These are phyloP conservation scores for Kodamaea leandrae DNA, from an alignment of 805 yeast genomes.

Conservation along the genomic window DNA sequence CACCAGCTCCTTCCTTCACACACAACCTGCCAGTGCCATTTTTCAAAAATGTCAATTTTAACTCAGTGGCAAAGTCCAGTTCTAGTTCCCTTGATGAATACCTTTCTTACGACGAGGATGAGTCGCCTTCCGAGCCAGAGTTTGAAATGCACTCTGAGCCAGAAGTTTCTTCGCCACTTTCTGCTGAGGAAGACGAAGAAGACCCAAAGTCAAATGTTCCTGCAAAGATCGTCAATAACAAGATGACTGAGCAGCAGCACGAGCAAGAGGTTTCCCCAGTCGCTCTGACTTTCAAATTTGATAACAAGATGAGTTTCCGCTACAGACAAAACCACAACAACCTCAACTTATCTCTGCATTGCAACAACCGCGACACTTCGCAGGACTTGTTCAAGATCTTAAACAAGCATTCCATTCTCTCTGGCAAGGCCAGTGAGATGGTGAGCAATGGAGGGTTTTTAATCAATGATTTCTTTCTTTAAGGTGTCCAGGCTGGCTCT, in stretches of 20 bases:
- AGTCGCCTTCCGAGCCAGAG: constrained; percentile 15
- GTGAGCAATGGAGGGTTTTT: constrained; percentile 40
- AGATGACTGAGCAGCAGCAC: background rate
- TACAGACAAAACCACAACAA: constrained; percentile 35
- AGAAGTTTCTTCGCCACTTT: constrained; percentile 7
- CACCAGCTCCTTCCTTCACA: constrained; percentile 10
- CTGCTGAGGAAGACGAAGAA: constrained; percentile 9
- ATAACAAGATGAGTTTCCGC: constrained; percentile 34
- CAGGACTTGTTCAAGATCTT: constrained; percentile 33
- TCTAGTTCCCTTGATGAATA: constrained; percentile 30
- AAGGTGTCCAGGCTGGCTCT: constrained; percentile 12
- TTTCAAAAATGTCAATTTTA: constrained; percentile 37
- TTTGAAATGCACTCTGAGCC: constrained; percentile 8
- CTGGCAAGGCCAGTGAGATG: constrained; percentile 45
- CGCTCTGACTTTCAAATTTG: background rate
- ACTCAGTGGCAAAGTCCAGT: constrained; percentile 15
- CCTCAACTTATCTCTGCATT: constrained; percentile 31
- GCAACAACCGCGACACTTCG: constrained; percentile 13
- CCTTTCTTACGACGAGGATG: constrained; percentile 30
- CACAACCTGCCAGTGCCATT: constrained; percentile 29
- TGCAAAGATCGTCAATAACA: constrained; percentile 8
- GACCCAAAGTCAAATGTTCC: constrained; percentile 8
- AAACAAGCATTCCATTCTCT: constrained; percentile 34
- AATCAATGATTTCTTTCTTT: constrained; percentile 44
- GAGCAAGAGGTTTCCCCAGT: background rate